Evolutionary conservation across 768 basidiomycete species (phyloP), one percentile per base, ranked within the genome.

Genomic region (Hysterangium stoloniferum): DNA sequence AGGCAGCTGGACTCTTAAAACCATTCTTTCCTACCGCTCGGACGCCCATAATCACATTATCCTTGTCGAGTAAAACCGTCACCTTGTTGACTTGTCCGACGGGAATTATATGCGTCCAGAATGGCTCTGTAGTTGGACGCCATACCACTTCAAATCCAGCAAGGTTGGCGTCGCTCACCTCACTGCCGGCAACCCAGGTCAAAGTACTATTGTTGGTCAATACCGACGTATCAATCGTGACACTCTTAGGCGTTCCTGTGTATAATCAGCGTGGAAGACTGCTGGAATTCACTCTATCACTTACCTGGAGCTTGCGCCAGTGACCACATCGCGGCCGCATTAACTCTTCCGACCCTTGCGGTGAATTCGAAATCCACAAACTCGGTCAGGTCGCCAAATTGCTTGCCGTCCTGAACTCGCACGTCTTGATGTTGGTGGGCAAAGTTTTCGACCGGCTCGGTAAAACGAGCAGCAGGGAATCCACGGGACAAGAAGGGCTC

Each of bases 351-450:
- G 13, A 77, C 77, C 22, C 75, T 70, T 15, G 70, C 62, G 44
- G 64, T 71, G 58, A 72, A 78, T n/a, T 76, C 68, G 45, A 77
- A 71, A 64, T 79, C 77, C 59, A 68, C 69, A 55, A 77, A 78
- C 57, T 78, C 71, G 38, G 63, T 57, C 38, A 78, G 69, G 60
- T 79, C 78, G 31, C 78, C 78, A 56, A 76, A 78, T 58, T 78
- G 76, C n/a, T 71, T 59, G 6, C 75, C 76, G 31, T 74, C 66
- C 31, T 61, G 65, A 37, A 79, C 68, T 22, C 76, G 72, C 36
- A 74, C 67, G 57, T 79, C 71, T 59, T 79, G 78, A 59, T 78
- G 75, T 60, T 79, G 76, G 57, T 78, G 76, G 29, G 72, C 74
- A 58, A 76, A 78, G 58, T 78, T 71, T 60, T 79, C 76, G 59